These are phyloP conservation scores for Mycena polygramma DNA, from an alignment of 768 basidiomycete genomes.

Conservation along the genomic window DNA sequence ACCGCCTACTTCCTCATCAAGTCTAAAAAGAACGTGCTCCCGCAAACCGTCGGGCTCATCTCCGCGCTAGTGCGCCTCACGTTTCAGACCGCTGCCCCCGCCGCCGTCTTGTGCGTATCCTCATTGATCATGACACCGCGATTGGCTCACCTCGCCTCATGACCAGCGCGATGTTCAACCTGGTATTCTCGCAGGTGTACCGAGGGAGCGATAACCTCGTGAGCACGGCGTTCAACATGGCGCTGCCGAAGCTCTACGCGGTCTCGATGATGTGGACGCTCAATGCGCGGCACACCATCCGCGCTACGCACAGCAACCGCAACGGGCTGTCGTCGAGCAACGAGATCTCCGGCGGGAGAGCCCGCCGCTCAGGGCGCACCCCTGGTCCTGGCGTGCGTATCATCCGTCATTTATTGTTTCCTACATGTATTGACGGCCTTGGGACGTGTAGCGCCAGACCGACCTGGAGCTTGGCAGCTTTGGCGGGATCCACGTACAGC, in stretches of 20 bases:
- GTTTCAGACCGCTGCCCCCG: constrained; percentile 42
- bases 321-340: constrained; percentile 4
- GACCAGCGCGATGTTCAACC: constrained; percentile 47
- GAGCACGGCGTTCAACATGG: constrained; percentile 46
- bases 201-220: constrained; percentile 40
- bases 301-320: constrained; percentile 30
- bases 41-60: constrained; percentile 47
- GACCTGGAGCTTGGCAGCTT: too few species aligned
- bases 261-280: constrained; percentile 55
- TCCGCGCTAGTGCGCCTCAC: constrained; percentile 47
- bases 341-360: too few species aligned
- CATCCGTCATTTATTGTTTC: too few species aligned
- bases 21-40: constrained; percentile 44
- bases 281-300: constrained; percentile 45
- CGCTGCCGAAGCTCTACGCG: constrained; percentile 50
- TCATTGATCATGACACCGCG: not conserved
- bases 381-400: too few species aligned
- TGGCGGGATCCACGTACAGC: too few species aligned
- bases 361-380: too few species aligned
- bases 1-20: constrained; percentile 47
- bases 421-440: too few species aligned
- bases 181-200: constrained; percentile 51
- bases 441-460: too few species aligned
- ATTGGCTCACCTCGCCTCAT: constrained; percentile 18
- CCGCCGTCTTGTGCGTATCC: too few species aligned